A percentile compares a stretch with the other conserved stretches of the same genome.
Evolutionary conservation across 2,329 filamentous ascomycete genomes (phyloP).

Genomic region (Dothideomycetes sp.): DNA sequence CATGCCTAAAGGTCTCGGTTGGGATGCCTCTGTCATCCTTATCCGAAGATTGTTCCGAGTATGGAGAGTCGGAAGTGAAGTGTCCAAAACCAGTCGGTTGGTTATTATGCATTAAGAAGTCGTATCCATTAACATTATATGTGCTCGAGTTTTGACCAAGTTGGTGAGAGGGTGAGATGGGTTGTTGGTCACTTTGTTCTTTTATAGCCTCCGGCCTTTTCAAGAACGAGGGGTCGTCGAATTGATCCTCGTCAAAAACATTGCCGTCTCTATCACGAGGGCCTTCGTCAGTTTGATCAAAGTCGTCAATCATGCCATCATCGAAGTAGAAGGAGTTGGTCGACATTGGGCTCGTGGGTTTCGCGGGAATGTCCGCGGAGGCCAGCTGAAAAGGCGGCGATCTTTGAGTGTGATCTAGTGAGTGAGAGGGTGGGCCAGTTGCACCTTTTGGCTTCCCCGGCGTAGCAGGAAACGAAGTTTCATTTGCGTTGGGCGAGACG

Average conservation of each 20-base stretch:
- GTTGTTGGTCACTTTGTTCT: background rate
- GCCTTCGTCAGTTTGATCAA: background rate
- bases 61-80: conserved; percentile 5
- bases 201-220: background rate
- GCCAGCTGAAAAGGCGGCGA: background rate
- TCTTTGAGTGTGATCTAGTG: background rate
- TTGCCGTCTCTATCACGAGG: conserved; percentile 1
- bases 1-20: conserved; percentile 3
- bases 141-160: background rate
- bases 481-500: no score
- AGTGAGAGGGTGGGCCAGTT: background rate
- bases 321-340: conserved; percentile 19
- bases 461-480: no score
- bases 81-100: background rate
- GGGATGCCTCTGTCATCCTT: conserved; percentile 1
- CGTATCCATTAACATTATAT: conserved; percentile 4
- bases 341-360: conserved; percentile 13
- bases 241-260: conserved; percentile 23
- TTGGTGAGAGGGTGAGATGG: background rate
- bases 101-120: conserved; percentile 4
- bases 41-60: conserved; percentile 6
- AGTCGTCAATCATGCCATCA: conserved; percentile 16
- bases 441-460: no score
- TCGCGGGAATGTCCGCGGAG: background rate
- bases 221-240: conserved; percentile 15